A percentile compares a stretch with the other conserved stretches of the same genome.
phyloP scores from a whole-genome alignment of 352 stramenopile species.

The Phytophthora chlamydospora region DNA sequence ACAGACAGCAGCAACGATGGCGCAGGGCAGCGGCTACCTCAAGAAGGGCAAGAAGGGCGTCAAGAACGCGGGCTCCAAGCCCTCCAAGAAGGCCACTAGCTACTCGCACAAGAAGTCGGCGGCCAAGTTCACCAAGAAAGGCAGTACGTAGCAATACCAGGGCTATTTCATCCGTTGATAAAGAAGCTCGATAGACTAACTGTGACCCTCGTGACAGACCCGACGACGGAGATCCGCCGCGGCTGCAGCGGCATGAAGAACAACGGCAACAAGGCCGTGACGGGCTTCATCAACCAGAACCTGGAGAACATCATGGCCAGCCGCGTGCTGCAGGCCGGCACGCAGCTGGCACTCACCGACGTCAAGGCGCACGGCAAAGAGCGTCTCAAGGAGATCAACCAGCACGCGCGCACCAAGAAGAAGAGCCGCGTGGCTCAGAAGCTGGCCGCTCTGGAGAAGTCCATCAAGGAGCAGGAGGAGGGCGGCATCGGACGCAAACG shows the following conservation, averaged over 20 bases:
- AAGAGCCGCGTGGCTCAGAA: conserved; percentile 87
- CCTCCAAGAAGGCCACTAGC: conserved; percentile 67
- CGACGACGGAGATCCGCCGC: conserved; percentile 81
- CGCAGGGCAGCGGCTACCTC: conserved; percentile 80
- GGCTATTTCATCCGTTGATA: not conserved
- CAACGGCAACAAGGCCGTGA: conserved; percentile 76
- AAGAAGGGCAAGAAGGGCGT: conserved; percentile 80
- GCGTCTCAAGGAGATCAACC: conserved; percentile 87
- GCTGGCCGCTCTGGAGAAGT: conserved; percentile 71
- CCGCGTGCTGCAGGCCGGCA: conserved; percentile 77
- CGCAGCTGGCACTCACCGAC: conserved; percentile 62
- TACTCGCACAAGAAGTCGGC: conserved; percentile 85
- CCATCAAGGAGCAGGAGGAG: conserved; percentile 83
- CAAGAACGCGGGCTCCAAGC: conserved; percentile 77
- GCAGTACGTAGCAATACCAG: conserved; percentile 58
- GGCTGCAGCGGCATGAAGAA: conserved; percentile 78
- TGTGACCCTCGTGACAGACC: conserved; percentile 43
- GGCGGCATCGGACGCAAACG: conserved; percentile 52
- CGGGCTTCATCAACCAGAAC: conserved; percentile 87
- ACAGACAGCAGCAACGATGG: conserved; percentile 47
- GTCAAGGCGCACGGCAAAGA: conserved; percentile 80
- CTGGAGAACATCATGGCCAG: conserved; percentile 89
- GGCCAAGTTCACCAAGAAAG: conserved; percentile 89
- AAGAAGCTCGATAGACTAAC: not conserved
- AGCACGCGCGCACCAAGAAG: conserved; percentile 83